A percentile compares a stretch with the other conserved stretches of the same genome.
phyloP scores from a whole-genome alignment of 441 rosid genomes.

The Gossypium lobatum region DNA sequence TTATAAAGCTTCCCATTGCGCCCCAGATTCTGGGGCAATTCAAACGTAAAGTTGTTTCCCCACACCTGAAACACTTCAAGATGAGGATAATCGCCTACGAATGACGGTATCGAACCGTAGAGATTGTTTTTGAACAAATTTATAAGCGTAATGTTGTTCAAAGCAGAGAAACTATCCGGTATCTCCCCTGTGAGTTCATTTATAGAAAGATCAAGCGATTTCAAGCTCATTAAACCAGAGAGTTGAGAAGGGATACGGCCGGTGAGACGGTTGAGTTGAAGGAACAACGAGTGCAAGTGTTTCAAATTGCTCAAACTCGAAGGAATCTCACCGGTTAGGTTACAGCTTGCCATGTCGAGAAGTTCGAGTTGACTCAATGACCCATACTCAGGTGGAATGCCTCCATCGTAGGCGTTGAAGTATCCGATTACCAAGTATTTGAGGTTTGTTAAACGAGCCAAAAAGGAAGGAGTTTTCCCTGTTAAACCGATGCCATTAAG shows the following conservation, averaged over 20 bases:
- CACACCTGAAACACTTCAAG: slow-evolving; percentile 63
- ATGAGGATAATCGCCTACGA: slow-evolving; percentile 61
- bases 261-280: slow-evolving; percentile 61
- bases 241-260: slow-evolving; percentile 63
- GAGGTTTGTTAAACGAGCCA: slow-evolving; percentile 53
- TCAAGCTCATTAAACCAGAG: slow-evolving; percentile 47
- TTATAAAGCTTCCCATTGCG: slow-evolving; percentile 42
- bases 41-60: slow-evolving; percentile 70
- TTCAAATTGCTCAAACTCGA: slow-evolving; percentile 45
- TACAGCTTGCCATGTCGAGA: slow-evolving; percentile 64
- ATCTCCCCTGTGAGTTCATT: slow-evolving; percentile 67
- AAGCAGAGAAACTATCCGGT: slow-evolving; percentile 44
- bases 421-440: slow-evolving; percentile 52
- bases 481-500: slow-evolving; percentile 51
- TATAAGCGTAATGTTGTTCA: slow-evolving; percentile 46
- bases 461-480: slow-evolving; percentile 49
- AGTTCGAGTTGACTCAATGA: slow-evolving; percentile 37
- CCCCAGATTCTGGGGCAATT: slow-evolving; percentile 64
- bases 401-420: slow-evolving; percentile 46
- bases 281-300: slow-evolving; percentile 54
- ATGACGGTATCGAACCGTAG: slow-evolving; percentile 54
- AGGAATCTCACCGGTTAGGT: slow-evolving; percentile 75
- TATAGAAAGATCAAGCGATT: slow-evolving; percentile 66
- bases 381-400: slow-evolving; percentile 72
- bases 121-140: slow-evolving; percentile 56